Evolutionary conservation across 768 basidiomycete species (phyloP), one percentile per base, ranked within the genome.

Genomic region (Daedaleopsis nitida): DNA sequence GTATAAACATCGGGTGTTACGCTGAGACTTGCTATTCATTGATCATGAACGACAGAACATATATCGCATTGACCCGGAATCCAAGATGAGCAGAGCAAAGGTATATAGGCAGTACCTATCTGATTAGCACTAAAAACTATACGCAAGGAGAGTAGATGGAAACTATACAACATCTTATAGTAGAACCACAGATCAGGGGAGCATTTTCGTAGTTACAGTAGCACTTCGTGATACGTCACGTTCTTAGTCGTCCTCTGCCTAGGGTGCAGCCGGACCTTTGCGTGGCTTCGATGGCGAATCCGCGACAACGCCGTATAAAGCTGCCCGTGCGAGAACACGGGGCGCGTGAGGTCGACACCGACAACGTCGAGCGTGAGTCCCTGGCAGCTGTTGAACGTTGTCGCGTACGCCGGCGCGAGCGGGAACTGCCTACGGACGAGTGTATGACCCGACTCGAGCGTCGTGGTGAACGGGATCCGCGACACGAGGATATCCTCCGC

Each of bases 351-450:
- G 54, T 81, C 80, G 0, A 80, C 57, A 0, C 75, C 79, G 17
- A 80, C 69, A 5, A 62, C 52, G 50, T 77, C 73, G 0, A 79
- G 66, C 3, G 75, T 80, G 1, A 80, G 67, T 2, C 78, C 77
- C 63, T 77, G 77, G 60, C 78, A 79, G 57, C 77, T 74, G 56
- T 78, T 75, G 66, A 79, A 80, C 32, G 78, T 80, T 5, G 74
- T 76, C 23, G 77, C 76, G 60, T 79, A 78, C 32, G 75, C 76
- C 5, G 73, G 73, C 4, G 73, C 70, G 9, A 78, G 68, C 8
- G 78, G 77, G 55, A 78, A 76, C 65, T 78, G 75, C 4, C 66
- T 59, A 3, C 74, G 62, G 8, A 71, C 54, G 3, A 78, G 65
- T 2, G 75, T 78, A 56, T 77, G 73, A 1, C 70, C 69, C 2